Percentiles rank a stretch among this genome's conserved stretches.
Conservation (phyloP, 1,284 basidiomycete genomes). For the Sphagnurus paluster region DNA sequence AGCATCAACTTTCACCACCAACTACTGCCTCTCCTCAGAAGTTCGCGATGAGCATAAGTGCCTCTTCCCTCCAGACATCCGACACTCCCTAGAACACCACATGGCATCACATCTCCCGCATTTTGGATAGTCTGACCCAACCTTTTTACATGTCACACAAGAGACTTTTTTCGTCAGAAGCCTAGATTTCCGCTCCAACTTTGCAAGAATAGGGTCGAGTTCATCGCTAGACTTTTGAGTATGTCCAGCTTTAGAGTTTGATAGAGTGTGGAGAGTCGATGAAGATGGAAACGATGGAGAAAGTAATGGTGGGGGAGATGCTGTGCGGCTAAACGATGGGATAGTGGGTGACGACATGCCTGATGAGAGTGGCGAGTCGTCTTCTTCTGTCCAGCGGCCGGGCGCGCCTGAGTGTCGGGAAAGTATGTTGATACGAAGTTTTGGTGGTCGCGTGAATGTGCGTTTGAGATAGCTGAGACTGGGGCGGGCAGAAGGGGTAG, state of each 20-base stretch:
- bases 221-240: conserved; percentile 26
- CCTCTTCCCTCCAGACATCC: conserved; percentile 50
- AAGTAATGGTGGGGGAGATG: conserved; percentile 23
- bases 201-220: conserved; percentile 51
- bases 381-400: conserved; percentile 16
- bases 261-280: conserved; percentile 25
- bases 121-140: conserved; percentile 62
- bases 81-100: conserved; percentile 73
- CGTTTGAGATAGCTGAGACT: conserved; percentile 26
- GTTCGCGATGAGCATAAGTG: conserved; percentile 39
- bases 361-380: conserved; percentile 30
- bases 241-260: conserved; percentile 20
- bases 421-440: background rate
- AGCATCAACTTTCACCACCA: no score
- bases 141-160: conserved; percentile 59
- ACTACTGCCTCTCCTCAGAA: conserved; percentile 1
- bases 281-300: conserved; percentile 24
- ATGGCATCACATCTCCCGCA: conserved; percentile 61
- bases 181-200: conserved; percentile 55
- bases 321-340: conserved; percentile 34
- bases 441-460: conserved; percentile 8
- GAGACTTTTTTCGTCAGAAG: conserved; percentile 39
- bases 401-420: conserved; percentile 10
- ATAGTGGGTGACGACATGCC: conserved; percentile 26
- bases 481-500: conserved; percentile 36